Evolutionary conservation across 257 asterid genomes (phyloP), one percentile per base, ranked within the genome.

Genomic region (Thymus mandschuricus): DNA sequence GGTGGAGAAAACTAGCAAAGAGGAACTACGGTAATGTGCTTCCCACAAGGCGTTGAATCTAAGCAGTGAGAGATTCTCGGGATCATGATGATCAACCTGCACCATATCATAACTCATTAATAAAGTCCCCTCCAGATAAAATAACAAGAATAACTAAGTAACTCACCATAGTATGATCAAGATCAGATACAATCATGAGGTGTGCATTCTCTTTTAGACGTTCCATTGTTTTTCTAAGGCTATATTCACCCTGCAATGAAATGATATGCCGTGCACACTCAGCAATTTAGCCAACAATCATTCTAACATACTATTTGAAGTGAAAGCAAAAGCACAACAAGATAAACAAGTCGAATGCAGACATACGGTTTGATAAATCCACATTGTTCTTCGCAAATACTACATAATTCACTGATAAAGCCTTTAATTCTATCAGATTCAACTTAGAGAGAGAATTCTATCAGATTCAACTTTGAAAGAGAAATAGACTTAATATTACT

Each of bases 41-140:
- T 95, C 99, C 98, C 98, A 95, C 78, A 95, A 64, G 50, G 97
- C 98, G 86, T 92, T 95, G 75, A 89, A 95, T 85, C 98, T 90
- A 69, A 95, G 98, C 72, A 92, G 86, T 60, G 99, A 86, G 33
- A 87, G 76, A 73, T 87, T 92, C 79, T 88, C 96, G 0, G 83
- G 30, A 76, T 95, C 98, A 56, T 90, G 89, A 77, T 95, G 98
- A 75, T 95, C 99, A 77, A 95, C 97, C 99, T 95, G 92, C 83
- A 80, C 73, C 50, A 35, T 64, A 68, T 3, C 56, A 57, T 66
- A 49, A 61, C 63, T 67, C 34, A 56, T 80, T 59, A 78, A 73
- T 60, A 10, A 13, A 63, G 63, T 79, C 43, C 68, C 28, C 31
- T 15, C 64, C 30, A 71, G 51, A 64, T 41, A 10, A 40, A 57